phyloP scores from a whole-genome alignment of 129 eudicot species.

The Solidago caesia region DNA sequence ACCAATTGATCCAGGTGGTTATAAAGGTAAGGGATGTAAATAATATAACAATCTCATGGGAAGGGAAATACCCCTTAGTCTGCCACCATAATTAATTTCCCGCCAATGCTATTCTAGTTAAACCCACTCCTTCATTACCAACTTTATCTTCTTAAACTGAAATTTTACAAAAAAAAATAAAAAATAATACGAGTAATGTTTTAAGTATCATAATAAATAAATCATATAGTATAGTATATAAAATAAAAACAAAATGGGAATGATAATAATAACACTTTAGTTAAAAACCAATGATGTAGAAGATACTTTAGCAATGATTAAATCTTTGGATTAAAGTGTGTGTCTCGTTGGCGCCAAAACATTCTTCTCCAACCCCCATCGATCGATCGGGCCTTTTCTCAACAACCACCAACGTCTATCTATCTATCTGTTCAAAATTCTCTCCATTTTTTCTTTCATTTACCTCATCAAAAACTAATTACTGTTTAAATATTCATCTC shows the following conservation, averaged over 20 bases:
- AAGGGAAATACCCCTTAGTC: too few relatives aligned
- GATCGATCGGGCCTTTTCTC: background rate
- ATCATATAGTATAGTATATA: background rate
- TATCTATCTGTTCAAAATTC: conserved; percentile 21
- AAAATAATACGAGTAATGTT: background rate
- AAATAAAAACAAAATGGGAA: background rate
- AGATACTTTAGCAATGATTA: conserved; percentile 26
- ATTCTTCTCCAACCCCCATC: conserved; percentile 26
- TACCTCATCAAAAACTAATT: background rate
- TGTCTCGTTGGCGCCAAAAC: conserved; percentile 39
- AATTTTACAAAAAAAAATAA: background rate
- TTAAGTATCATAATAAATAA: background rate
- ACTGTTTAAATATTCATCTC: background rate
- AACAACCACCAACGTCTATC: conserved; percentile 10
- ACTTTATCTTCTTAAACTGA: too few relatives aligned
- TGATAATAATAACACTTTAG: background rate
- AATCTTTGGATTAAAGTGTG: conserved; percentile 27
- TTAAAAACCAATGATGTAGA: conserved; percentile 5
- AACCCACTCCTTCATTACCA: too few relatives aligned
- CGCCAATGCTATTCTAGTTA: too few relatives aligned
- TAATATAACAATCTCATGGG: too few relatives aligned
- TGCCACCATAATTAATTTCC: too few relatives aligned
- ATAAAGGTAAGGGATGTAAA: too few relatives aligned
- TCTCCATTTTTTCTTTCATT: background rate
- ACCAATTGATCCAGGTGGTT: too few relatives aligned